Evolutionary conservation across 2,329 filamentous ascomycete genomes (phyloP).

Genomic region (Diatrype stigma): DNA sequence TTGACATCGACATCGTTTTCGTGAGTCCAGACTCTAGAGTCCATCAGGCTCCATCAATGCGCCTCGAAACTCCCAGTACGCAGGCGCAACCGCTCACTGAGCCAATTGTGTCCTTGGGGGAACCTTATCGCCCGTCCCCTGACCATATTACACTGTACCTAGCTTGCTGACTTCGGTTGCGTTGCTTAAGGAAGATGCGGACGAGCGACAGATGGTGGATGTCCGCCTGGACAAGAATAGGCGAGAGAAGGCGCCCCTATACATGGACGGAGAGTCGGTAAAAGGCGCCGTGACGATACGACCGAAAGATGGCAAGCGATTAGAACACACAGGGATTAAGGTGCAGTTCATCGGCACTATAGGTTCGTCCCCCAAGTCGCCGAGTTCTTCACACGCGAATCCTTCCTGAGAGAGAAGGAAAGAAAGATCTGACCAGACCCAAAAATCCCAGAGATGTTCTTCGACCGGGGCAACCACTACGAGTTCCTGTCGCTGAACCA

Average conservation of each 20-base stretch:
- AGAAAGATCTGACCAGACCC: slow-evolving; percentile 7
- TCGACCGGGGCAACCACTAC: slow-evolving; percentile 97
- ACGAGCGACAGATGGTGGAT: slow-evolving; percentile 92
- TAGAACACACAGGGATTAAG: slow-evolving; percentile 98
- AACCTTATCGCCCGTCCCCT: not conserved
- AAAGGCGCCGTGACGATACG: slow-evolving; percentile 93
- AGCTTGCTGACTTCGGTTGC: not conserved
- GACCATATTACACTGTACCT: not conserved
- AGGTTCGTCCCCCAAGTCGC: slow-evolving; percentile 50
- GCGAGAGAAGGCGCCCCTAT: slow-evolving; percentile 92
- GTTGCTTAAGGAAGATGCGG: slow-evolving; percentile 63
- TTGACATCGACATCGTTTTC: slow-evolving; percentile 98
- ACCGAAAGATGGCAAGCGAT: slow-evolving; percentile 94
- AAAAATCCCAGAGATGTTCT: slow-evolving; percentile 85
- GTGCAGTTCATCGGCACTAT: slow-evolving; percentile 99
- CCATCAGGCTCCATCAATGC: not conserved
- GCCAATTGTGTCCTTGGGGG: not conserved
- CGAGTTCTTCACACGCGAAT: slow-evolving; percentile 5
- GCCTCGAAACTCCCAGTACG: not conserved
- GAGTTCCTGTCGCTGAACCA: slow-evolving; percentile 97
- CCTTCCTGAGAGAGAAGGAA: no score
- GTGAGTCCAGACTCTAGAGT: not conserved
- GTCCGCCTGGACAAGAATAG: slow-evolving; percentile 98
- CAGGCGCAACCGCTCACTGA: not conserved
- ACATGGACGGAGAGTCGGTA: slow-evolving; percentile 97